A percentile compares a stretch with the other conserved stretches of the same genome.
These are phyloP conservation scores for Epithele typhae DNA, from an alignment of 768 basidiomycete genomes.

Conservation along the genomic window DNA sequence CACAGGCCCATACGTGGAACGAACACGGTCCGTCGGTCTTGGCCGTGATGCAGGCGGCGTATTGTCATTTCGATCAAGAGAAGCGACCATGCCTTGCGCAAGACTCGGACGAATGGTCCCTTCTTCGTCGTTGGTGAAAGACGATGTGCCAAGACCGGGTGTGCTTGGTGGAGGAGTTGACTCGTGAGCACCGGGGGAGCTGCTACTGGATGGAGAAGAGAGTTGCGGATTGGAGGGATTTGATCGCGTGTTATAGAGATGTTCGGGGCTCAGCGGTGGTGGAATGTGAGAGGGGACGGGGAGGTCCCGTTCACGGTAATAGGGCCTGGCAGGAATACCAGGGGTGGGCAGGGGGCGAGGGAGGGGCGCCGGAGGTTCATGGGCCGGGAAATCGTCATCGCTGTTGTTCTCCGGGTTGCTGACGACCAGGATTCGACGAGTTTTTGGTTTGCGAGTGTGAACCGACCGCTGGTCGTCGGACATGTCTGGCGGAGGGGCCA, in stretches of 20 bases:
- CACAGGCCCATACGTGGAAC: slow-evolving; percentile 19
- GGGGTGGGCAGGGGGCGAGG: slow-evolving; percentile 27
- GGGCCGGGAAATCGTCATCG: slow-evolving; percentile 27
- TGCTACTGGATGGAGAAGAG: slow-evolving; percentile 67
- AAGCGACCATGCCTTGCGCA: slow-evolving; percentile 18
- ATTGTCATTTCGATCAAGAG: slow-evolving; percentile 17
- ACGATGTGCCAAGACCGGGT: slow-evolving; percentile 49
- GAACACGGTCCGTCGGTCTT: slow-evolving; percentile 17
- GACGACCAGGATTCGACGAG: slow-evolving; percentile 46
- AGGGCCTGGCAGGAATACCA: slow-evolving; percentile 24
- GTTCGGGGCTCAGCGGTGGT: slow-evolving; percentile 35
- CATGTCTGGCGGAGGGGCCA: slow-evolving; percentile 33
- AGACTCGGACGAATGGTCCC: slow-evolving; percentile 30
- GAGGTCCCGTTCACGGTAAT: too few species aligned
- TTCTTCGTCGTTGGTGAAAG: slow-evolving; percentile 31
- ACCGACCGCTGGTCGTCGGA: slow-evolving; percentile 53
- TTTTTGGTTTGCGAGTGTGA: slow-evolving; percentile 23
- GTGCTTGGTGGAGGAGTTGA: slow-evolving; percentile 72
- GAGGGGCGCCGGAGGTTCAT: slow-evolving; percentile 22
- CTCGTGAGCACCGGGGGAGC: slow-evolving; percentile 58
- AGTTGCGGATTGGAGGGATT: slow-evolving; percentile 57
- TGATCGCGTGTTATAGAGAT: slow-evolving; percentile 32
- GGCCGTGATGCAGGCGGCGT: slow-evolving; percentile 24
- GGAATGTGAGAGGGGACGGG: slow-evolving; percentile 18
- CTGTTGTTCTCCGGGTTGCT: slow-evolving; percentile 51